A percentile compares a stretch with the other conserved stretches of the same genome.
Evolutionary conservation across 441 rosid genomes (phyloP).

Genomic region (Viola pubescens): DNA sequence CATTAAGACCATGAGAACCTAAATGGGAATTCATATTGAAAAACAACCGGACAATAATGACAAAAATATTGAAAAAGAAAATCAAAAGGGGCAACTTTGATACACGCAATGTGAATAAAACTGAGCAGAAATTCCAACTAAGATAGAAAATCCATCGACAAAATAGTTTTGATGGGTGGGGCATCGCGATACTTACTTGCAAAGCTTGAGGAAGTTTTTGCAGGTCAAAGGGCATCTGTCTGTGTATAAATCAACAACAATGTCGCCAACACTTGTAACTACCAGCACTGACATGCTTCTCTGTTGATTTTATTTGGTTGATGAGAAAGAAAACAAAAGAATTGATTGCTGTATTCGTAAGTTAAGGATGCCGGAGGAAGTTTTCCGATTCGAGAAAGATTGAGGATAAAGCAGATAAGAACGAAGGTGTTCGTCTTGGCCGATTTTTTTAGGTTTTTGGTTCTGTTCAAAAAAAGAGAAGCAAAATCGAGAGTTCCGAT

Average conservation of each 20-base stretch:
- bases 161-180: too few relatives aligned
- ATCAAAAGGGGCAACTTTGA: neutral
- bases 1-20: too few relatives aligned
- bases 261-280: constrained; percentile 76
- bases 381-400: too few relatives aligned
- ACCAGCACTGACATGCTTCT: constrained; percentile 64
- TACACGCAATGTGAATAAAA: too few relatives aligned
- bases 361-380: too few relatives aligned
- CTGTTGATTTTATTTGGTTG: neutral
- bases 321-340: constrained; percentile 1
- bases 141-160: neutral
- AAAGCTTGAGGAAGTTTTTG: constrained; percentile 93
- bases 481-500: too few relatives aligned
- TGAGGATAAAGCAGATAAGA: too few relatives aligned
- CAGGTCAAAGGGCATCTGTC: constrained; percentile 73
- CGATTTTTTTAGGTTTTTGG: too few relatives aligned
- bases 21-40: too few relatives aligned
- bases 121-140: neutral
- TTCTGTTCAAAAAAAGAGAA: too few relatives aligned
- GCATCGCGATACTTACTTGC: constrained; percentile 45
- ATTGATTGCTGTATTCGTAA: too few relatives aligned
- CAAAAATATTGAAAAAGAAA: neutral
- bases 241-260: constrained; percentile 64
- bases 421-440: too few relatives aligned
- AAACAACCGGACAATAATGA: neutral